Evolutionary conservation across 1,284 basidiomycete species (phyloP).

Genomic region (Puccinia novopanici): DNA sequence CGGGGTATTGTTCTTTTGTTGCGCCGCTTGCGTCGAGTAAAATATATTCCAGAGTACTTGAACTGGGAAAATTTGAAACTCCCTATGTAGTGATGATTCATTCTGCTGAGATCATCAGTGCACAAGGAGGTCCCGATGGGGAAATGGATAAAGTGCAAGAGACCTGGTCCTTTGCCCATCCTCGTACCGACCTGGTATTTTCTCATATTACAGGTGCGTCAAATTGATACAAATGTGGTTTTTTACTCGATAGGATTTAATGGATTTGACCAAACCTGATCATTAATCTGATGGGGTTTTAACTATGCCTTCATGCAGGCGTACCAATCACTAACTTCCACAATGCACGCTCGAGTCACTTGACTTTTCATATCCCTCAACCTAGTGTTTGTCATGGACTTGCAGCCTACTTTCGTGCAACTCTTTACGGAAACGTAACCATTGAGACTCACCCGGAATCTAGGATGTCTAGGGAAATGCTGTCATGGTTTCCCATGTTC

Average conservation of each 20-base stretch:
- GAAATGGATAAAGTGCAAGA: conserved; percentile 79
- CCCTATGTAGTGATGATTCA: conserved; percentile 99
- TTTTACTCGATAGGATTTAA: not conserved
- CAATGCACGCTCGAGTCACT: conserved; percentile 60
- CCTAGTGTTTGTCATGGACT: conserved; percentile 94
- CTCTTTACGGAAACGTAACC: conserved; percentile 82
- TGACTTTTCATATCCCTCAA: conserved; percentile 90
- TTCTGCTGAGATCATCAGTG: conserved; percentile 82
- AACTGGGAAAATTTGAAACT: conserved; percentile 68
- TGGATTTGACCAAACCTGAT: not conserved
- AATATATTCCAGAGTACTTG: conserved; percentile 73
- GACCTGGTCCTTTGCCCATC: conserved; percentile 97
- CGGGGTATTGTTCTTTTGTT: conserved; percentile 90
- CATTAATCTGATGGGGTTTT: not conserved
- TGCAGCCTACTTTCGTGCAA: conserved; percentile 95
- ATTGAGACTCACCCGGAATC: conserved; percentile 92
- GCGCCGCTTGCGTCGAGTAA: conserved; percentile 92
- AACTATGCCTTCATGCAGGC: conserved; percentile 59
- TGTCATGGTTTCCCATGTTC: conserved; percentile 98
- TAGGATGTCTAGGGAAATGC: conserved; percentile 84
- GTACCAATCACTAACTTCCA: conserved; percentile 61
- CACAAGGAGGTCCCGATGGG: conserved; percentile 64
- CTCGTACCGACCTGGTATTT: conserved; percentile 73
- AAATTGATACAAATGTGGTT: not conserved
- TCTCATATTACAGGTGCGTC: conserved; percentile 68